These are phyloP conservation scores for Pleurotus sapidus DNA, from an alignment of 768 basidiomycete genomes.

Conservation along the genomic window DNA sequence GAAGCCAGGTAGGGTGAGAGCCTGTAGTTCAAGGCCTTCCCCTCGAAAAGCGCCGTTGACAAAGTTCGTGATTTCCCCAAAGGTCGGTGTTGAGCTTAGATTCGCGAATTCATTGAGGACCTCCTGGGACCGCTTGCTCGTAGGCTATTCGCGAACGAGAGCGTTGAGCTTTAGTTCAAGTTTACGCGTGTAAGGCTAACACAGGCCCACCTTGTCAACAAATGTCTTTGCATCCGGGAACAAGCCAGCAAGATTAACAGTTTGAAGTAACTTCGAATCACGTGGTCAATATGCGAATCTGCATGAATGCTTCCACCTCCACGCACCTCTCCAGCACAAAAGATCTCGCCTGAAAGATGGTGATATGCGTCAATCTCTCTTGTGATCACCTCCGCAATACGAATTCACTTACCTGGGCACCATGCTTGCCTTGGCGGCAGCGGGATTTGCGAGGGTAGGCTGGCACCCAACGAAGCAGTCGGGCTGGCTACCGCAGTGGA, in stretches of 20 bases:
- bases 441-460: slow-evolving; percentile 63
- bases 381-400: too few species aligned
- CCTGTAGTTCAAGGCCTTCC: slow-evolving; percentile 82
- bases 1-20: slow-evolving; percentile 60
- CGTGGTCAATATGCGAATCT: slow-evolving; percentile 11
- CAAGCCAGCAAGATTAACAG: slow-evolving; percentile 73
- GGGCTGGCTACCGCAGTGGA: slow-evolving; percentile 66
- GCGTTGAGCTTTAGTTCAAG: not conserved
- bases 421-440: slow-evolving; percentile 71
- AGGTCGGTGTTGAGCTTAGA: slow-evolving; percentile 49
- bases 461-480: slow-evolving; percentile 45
- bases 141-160: slow-evolving; percentile 52
- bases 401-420: slow-evolving; percentile 45
- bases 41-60: slow-evolving; percentile 75
- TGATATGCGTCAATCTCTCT: not conserved
- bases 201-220: slow-evolving; percentile 58
- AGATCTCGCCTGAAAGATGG: slow-evolving; percentile 55
- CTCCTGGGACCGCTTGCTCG: slow-evolving; percentile 56
- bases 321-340: slow-evolving; percentile 75
- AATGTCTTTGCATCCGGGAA: slow-evolving; percentile 86
- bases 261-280: slow-evolving; percentile 67
- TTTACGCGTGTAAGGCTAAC: not conserved
- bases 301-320: slow-evolving; percentile 2
- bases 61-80: slow-evolving; percentile 64
- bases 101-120: slow-evolving; percentile 68